Evolutionary conservation across 805 yeast species (phyloP).

Genomic region (Wickerhamiella kurtzmanii): DNA sequence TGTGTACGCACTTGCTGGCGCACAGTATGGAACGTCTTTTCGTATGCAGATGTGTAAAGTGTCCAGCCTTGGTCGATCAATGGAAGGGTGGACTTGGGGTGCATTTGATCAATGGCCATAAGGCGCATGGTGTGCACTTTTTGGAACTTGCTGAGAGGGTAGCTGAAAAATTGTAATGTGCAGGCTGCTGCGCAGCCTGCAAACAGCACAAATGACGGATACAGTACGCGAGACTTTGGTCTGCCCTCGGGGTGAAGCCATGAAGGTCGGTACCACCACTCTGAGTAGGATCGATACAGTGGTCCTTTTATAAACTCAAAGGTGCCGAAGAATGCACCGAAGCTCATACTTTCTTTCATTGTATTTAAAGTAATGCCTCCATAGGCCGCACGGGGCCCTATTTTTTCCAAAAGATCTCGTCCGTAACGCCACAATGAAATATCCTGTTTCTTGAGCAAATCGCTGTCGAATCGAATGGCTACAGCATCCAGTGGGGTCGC

Average conservation of each 20-base stretch:
- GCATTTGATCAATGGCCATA: slow-evolving; percentile 61
- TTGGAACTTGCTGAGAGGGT: slow-evolving; percentile 70
- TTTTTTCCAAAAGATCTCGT: slow-evolving; percentile 46
- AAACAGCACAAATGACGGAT: slow-evolving; percentile 53
- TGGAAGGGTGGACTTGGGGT: slow-evolving; percentile 6
- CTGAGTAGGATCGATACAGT: slow-evolving; percentile 21
- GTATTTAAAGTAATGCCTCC: slow-evolving; percentile 77
- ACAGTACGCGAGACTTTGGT: slow-evolving; percentile 33
- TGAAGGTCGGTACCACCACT: slow-evolving; percentile 21
- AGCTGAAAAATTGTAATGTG: slow-evolving; percentile 62
- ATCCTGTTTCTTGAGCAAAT: slow-evolving; percentile 35
- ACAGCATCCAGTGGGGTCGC: slow-evolving; percentile 93
- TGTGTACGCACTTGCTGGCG: slow-evolving; percentile 36
- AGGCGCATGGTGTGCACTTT: slow-evolving; percentile 63
- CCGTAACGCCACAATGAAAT: slow-evolving; percentile 66
- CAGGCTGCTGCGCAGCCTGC: slow-evolving; percentile 87
- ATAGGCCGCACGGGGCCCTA: slow-evolving; percentile 74
- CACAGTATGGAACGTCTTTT: slow-evolving; percentile 57
- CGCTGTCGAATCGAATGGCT: slow-evolving; percentile 63
- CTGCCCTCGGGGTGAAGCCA: slow-evolving; percentile 20
- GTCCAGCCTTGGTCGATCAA: slow-evolving; percentile 18
- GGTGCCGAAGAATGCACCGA: slow-evolving; percentile 69
- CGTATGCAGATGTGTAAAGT: slow-evolving; percentile 63
- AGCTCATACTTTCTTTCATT: slow-evolving; percentile 65
- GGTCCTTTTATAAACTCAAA: slow-evolving; percentile 65